These are phyloP conservation scores for Fraxinus paxiana DNA, from an alignment of 305 asterid genomes.

Conservation along the genomic window DNA sequence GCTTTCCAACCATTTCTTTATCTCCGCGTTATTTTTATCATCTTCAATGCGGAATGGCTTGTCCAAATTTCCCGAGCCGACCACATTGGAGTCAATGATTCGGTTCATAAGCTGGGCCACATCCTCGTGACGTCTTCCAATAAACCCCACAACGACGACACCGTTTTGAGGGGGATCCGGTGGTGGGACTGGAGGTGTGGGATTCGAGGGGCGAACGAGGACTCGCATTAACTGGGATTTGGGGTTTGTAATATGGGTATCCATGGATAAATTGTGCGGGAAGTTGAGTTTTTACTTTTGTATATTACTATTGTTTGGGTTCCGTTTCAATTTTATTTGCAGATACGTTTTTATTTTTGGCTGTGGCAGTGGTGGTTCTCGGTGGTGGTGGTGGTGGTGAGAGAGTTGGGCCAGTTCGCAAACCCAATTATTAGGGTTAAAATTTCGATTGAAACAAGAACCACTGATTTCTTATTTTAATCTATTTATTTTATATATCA, in stretches of 20 bases:
- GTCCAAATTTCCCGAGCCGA: slow-evolving; percentile 69
- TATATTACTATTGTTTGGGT: not conserved
- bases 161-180: slow-evolving; percentile 44
- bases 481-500: too few species aligned
- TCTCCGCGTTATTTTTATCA: slow-evolving; percentile 41
- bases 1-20: slow-evolving; percentile 54
- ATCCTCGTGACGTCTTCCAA: slow-evolving; percentile 64
- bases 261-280: slow-evolving; percentile 23
- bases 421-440: not conserved
- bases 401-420: not conserved
- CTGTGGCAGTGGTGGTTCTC: not conserved
- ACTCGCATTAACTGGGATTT: slow-evolving; percentile 48
- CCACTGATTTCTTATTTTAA: too few species aligned
- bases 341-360: not conserved
- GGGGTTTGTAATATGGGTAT: slow-evolving; percentile 26
- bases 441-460: not conserved
- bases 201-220: slow-evolving; percentile 42
- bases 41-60: slow-evolving; percentile 40
- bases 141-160: slow-evolving; percentile 78
- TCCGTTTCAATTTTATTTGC: not conserved
- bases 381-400: not conserved
- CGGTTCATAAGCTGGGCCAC: slow-evolving; percentile 71
- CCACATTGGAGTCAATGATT: slow-evolving; percentile 62
- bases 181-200: slow-evolving; percentile 30
- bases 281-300: not conserved